Base-by-base conservation (phyloP, 495 filamentous ascomycete species). In the Pseudotulostoma volvatum region DNA sequence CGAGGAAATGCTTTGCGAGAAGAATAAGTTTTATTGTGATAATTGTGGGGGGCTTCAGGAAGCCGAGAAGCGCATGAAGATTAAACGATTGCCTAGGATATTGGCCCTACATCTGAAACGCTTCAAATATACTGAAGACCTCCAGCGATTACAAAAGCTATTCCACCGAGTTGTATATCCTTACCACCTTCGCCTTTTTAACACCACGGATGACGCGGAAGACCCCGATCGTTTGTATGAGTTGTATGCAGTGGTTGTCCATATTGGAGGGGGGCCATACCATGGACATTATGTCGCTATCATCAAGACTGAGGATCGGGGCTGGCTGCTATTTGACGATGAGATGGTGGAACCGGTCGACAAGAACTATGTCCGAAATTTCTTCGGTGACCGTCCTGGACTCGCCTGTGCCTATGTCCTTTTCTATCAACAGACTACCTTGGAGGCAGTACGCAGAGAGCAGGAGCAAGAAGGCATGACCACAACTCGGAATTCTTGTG, bases 11-110 rank as follows among this genome's bases (percentile, higher is more conserved):
- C 76, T 97, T 40, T 96, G 90, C 51, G 90, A 97, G 59, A 73
- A 84, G 40, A 97, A 97, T 63, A 93, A 97, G 48, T 97, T 97
- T 46, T 90, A 96, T 52, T 97, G 90, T 56, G 90, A 97, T 52
- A 84, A 84, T 44, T 97, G 90, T 45, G 90, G 92, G 34, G 92
- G 92, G 3, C 63, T 97, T 15, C 92, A 97, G 60, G 90, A 97
- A 60, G 90, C 90, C 0, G 90, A 96, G 53, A 97, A 97, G 65
- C 73, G 90, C 9, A 97, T 97, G 90, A 97, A 97, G 66, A 85
- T 97, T 44, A 97, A 97, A 59, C 75, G 84, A 39, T 62, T 95
- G 44, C 90, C 90, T 1, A 84, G 81, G 47, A 86, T 97, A 30
- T 57, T 97, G 40, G 85, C 90, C 7, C 60, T 97, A 37, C 92